Evolutionary conservation across 768 basidiomycete genomes (phyloP).

Genomic region (Rhodotorula graminis): DNA sequence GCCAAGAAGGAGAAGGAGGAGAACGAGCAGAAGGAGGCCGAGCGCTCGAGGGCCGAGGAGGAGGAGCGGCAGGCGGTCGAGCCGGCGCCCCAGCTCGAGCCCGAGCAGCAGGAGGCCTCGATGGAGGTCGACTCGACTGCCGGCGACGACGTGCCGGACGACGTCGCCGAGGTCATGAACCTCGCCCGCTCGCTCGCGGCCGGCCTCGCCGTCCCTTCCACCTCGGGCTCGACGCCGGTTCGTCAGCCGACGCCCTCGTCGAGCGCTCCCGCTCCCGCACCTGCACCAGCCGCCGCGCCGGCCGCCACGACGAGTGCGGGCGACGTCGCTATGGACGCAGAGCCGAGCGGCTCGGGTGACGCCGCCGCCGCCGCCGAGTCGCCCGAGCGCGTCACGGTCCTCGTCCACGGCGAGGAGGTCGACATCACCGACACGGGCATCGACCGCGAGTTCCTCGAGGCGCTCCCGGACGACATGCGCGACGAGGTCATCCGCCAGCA

Average conservation of each 20-base stretch:
- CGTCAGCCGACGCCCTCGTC: conserved; percentile 5
- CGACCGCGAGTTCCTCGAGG: conserved; percentile 95
- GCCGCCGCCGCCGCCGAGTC: conserved; percentile 9
- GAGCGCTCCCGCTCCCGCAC: neutral
- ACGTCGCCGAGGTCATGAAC: conserved; percentile 38
- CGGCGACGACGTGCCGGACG: conserved; percentile 23
- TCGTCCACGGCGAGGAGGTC: conserved; percentile 84
- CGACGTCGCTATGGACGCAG: conserved; percentile 13
- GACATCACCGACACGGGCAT: conserved; percentile 99
- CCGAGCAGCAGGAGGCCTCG: conserved; percentile 4
- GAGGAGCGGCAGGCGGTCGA: conserved; percentile 46
- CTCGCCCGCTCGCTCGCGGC: conserved; percentile 38
- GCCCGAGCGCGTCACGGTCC: conserved; percentile 65
- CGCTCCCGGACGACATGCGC: conserved; percentile 95
- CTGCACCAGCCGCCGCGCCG: neutral
- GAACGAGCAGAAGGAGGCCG: conserved; percentile 6
- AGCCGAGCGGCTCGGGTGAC: conserved; percentile 31
- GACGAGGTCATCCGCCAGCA: conserved; percentile 98
- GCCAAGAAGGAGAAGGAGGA: conserved; percentile 28
- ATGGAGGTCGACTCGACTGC: conserved; percentile 30
- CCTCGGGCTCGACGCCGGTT: conserved; percentile 9
- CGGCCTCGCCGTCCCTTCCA: conserved; percentile 31
- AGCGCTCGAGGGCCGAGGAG: conserved; percentile 7
- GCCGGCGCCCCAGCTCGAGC: neutral
- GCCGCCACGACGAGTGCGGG: neutral